Conservation (phyloP, 352 stramenopile species). For the Halophytophthora batemanensis region DNA sequence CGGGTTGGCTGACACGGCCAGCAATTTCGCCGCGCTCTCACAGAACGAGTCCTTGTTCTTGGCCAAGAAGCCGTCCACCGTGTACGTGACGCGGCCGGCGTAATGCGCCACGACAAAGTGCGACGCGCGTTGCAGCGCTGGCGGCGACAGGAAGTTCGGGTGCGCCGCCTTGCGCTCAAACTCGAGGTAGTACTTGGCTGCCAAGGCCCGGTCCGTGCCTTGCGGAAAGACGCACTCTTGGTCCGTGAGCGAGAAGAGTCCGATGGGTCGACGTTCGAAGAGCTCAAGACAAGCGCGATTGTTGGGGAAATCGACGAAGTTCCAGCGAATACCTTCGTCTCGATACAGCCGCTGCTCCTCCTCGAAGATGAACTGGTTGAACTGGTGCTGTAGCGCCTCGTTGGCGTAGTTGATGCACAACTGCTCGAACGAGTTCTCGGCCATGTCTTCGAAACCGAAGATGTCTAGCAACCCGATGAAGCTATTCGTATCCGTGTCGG, state of each 20-base stretch:
- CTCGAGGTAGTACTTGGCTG: conserved; percentile 76
- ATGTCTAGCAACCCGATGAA: conserved; percentile 87
- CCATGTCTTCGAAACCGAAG: conserved; percentile 89
- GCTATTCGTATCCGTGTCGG: conserved; percentile 8
- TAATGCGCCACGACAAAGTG: conserved; percentile 89
- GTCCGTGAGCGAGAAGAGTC: conserved; percentile 81
- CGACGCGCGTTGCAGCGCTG: conserved; percentile 45
- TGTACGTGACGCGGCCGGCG: conserved; percentile 80
- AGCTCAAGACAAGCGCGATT: conserved; percentile 77
- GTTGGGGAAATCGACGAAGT: conserved; percentile 77
- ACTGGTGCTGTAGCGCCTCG: conserved; percentile 85
- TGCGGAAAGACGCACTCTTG: conserved; percentile 82
- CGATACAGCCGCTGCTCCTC: conserved; percentile 79
- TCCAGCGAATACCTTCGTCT: conserved; percentile 72
- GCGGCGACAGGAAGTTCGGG: conserved; percentile 48
- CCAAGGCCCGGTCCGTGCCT: conserved; percentile 63
- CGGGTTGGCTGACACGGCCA: conserved; percentile 52
- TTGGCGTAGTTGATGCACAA: conserved; percentile 92
- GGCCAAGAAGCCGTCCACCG: conserved; percentile 73
- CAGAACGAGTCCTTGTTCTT: conserved; percentile 92
- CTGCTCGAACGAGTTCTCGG: conserved; percentile 85
- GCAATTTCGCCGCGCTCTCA: conserved; percentile 54
- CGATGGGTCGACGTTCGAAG: conserved; percentile 74
- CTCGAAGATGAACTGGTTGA: conserved; percentile 92
- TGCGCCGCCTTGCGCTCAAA: conserved; percentile 63